phyloP scores from a whole-genome alignment of 495 filamentous ascomycete species.

The Staphylotrichum longicolle region DNA sequence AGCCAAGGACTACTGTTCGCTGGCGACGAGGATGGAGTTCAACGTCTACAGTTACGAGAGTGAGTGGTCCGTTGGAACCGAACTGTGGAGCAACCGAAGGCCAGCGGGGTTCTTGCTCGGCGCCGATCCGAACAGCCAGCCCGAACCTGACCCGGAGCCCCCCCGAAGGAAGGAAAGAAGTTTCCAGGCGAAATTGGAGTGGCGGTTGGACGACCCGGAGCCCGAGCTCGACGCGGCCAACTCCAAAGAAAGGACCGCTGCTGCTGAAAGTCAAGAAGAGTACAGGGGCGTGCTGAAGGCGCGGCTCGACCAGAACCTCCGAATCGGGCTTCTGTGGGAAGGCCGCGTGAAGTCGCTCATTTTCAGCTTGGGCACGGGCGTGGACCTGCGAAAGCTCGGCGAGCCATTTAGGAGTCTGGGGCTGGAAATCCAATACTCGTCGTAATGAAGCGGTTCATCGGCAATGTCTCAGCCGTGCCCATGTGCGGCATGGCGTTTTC shows the following conservation, averaged over 20 bases:
- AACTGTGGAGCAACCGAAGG: constrained; percentile 70
- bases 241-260: constrained; percentile 17
- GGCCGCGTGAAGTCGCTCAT: constrained; percentile 88
- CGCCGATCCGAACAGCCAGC: constrained; percentile 25
- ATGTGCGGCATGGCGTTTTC: not conserved
- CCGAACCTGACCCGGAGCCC: constrained; percentile 26
- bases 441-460: constrained; percentile 49
- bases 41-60: constrained; percentile 98
- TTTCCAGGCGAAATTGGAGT: constrained; percentile 55
- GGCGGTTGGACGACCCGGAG: constrained; percentile 48
- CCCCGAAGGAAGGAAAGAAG: constrained; percentile 44
- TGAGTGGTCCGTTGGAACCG: constrained; percentile 83
- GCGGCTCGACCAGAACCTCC: constrained; percentile 78
- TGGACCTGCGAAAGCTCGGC: constrained; percentile 70
- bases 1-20: constrained; percentile 73
- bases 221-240: constrained; percentile 19
- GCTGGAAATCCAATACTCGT: constrained; percentile 88
- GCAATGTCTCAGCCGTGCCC: not conserved
- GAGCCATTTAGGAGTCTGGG: constrained; percentile 74
- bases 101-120: constrained; percentile 44
- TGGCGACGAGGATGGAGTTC: constrained; percentile 90
- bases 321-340: constrained; percentile 87
- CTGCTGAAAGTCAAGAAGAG: constrained; percentile 49
- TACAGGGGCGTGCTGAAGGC: constrained; percentile 88
- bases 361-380: constrained; percentile 79